Evolutionary conservation across 2,329 filamentous ascomycete genomes (phyloP).

Genomic region (Calonectria pseudoturangicola): DNA sequence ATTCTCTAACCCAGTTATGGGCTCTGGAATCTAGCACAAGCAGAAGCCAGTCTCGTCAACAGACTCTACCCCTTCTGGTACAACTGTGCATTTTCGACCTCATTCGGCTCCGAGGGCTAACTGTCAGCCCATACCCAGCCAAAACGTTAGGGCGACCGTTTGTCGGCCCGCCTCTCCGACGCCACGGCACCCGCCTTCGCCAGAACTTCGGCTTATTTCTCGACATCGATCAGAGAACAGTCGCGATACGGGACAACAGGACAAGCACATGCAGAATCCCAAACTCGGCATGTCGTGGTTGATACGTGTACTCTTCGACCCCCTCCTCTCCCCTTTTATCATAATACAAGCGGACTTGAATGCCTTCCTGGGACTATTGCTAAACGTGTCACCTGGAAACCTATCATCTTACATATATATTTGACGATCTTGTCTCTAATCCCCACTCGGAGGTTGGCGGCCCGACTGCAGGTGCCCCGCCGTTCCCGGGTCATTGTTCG

Average conservation of each 20-base stretch:
- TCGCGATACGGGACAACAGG: conserved; percentile 9
- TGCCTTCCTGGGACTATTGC: not conserved
- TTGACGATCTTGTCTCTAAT: not conserved
- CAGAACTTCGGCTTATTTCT: conserved; percentile 52
- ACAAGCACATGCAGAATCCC: conserved; percentile 24
- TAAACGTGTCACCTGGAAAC: conserved; percentile 8
- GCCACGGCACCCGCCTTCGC: conserved; percentile 54
- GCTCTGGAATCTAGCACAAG: too few relatives aligned
- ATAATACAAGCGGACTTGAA: not conserved
- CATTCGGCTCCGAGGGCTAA: conserved; percentile 35
- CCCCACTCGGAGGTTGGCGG: conserved; percentile 32
- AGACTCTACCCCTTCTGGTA: conserved; percentile 32
- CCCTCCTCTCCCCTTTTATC: not conserved
- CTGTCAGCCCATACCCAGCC: conserved; percentile 53
- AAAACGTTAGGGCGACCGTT: conserved; percentile 49
- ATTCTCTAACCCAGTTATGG: too few relatives aligned
- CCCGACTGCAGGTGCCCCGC: conserved; percentile 36
- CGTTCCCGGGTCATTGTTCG: conserved; percentile 10
- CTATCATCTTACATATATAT: conserved; percentile 24
- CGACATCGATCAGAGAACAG: conserved; percentile 9
- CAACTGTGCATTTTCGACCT: conserved; percentile 41
- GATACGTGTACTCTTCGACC: not conserved
- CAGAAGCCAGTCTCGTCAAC: not conserved
- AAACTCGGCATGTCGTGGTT: conserved; percentile 15
- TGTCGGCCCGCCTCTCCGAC: conserved; percentile 61